A percentile compares a stretch with the other conserved stretches of the same genome.
Conservation (phyloP, 306 rosid genomes). For the Carpinus viminea region DNA sequence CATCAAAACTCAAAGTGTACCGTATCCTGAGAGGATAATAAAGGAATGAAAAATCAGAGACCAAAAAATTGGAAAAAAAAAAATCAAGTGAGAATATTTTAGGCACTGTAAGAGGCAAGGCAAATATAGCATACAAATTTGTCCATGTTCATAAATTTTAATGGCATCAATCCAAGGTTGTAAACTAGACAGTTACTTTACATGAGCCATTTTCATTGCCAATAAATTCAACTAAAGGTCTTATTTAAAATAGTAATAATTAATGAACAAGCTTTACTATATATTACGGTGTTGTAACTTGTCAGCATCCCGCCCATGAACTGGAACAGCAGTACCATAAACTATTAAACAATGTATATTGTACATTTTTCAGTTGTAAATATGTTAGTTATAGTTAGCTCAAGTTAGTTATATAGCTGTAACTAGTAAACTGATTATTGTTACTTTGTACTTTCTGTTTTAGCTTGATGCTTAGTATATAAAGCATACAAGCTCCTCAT, state of each 20-base stretch:
- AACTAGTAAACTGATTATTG: too few species aligned
- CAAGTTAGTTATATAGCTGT: too few species aligned
- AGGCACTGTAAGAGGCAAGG: not conserved
- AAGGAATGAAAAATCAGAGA: not conserved
- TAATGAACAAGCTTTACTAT: constrained; percentile 14
- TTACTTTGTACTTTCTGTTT: too few species aligned
- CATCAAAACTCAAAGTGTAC: constrained; percentile 96
- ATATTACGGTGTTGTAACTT: constrained; percentile 91
- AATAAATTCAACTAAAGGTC: constrained; percentile 6
- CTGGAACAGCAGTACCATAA: constrained; percentile 99
- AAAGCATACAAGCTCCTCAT: too few species aligned
- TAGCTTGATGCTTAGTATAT: too few species aligned
- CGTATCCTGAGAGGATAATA: constrained; percentile 60
- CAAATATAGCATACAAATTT: not conserved
- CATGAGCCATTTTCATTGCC: not conserved
- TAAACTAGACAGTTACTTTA: not conserved
- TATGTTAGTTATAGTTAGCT: too few species aligned
- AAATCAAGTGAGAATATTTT: not conserved
- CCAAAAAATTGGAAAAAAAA: constrained; percentile 5
- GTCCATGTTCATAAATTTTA: not conserved
- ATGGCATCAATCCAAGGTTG: not conserved
- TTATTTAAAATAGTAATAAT: not conserved
- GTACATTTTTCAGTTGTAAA: too few species aligned
- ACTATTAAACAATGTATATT: too few species aligned
- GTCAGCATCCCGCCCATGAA: constrained; percentile 91